Conservation (phyloP, 768 basidiomycete genomes). For the Artomyces pyxidatus region DNA sequence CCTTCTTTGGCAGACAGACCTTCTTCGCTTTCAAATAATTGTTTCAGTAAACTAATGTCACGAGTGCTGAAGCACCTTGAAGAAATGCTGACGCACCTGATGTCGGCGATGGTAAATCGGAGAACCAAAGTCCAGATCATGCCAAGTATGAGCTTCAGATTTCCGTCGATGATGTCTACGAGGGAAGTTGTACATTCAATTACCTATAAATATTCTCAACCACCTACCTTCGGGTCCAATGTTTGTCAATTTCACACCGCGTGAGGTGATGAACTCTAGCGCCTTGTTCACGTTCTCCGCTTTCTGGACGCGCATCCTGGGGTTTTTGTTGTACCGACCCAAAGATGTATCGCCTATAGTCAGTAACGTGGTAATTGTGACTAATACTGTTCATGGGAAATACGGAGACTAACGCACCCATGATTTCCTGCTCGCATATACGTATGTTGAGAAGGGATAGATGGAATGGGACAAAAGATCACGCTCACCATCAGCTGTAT, state of each 20-base stretch:
- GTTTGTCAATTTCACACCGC: constrained; percentile 94
- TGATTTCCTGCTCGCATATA: constrained; percentile 73
- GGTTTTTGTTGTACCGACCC: constrained; percentile 87
- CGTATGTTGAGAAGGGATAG: constrained; percentile 1
- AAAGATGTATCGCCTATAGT: constrained; percentile 84
- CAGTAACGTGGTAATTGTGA: too few relatives aligned
- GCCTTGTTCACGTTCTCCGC: constrained; percentile 98
- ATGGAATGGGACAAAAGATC: neutral
- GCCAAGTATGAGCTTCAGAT: constrained; percentile 94
- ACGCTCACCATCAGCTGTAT: constrained; percentile 83
- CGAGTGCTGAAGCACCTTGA: neutral
- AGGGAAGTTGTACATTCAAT: too few relatives aligned
- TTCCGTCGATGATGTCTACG: constrained; percentile 98
- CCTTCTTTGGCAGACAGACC: constrained; percentile 99
- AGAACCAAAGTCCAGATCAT: constrained; percentile 99
- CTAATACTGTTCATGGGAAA: too few relatives aligned
- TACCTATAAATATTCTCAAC: too few relatives aligned
- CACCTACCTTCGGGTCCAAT: constrained; percentile 91
- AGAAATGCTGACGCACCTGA: constrained; percentile 73
- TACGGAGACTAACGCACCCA: too few relatives aligned
- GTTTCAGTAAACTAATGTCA: neutral
- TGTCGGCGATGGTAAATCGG: constrained; percentile 96
- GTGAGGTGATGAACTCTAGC: constrained; percentile 86
- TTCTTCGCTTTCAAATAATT: constrained; percentile 66
- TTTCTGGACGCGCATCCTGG: constrained; percentile 90